Conservation (phyloP, 495 filamentous ascomycete species). For the Penicillium herquei region DNA sequence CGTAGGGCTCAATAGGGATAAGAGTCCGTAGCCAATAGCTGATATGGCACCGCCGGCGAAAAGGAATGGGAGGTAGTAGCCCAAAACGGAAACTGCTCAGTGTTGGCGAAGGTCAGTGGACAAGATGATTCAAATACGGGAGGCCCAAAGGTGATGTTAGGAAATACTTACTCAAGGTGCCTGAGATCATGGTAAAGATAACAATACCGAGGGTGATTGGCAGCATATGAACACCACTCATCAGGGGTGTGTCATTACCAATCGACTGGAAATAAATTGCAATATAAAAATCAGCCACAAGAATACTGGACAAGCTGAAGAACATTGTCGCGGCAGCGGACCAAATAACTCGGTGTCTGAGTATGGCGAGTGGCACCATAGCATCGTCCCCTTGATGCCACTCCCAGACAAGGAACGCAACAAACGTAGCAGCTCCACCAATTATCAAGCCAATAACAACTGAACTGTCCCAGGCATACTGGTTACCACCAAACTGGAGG, state of each 20-base stretch:
- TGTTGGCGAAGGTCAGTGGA: neutral
- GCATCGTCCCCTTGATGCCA: constrained; percentile 62
- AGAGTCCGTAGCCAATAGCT: constrained; percentile 62
- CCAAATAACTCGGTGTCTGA: constrained; percentile 58
- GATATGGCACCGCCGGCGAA: constrained; percentile 49
- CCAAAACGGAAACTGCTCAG: neutral
- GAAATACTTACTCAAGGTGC: constrained; percentile 26
- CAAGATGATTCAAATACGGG: neutral
- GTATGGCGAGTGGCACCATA: constrained; percentile 64
- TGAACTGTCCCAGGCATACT: constrained; percentile 57
- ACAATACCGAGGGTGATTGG: constrained; percentile 55
- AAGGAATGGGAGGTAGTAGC: constrained; percentile 69
- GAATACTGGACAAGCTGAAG: constrained; percentile 46
- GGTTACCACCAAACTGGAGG: constrained; percentile 70
- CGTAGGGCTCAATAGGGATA: constrained; percentile 54
- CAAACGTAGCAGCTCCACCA: constrained; percentile 54
- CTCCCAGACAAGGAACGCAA: constrained; percentile 60
- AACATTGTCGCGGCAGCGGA: constrained; percentile 22
- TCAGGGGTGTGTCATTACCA: constrained; percentile 55
- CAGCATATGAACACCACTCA: constrained; percentile 66
- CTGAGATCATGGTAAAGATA: constrained; percentile 54
- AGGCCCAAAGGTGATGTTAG: neutral
- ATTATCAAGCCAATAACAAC: constrained; percentile 61
- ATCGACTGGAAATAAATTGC: constrained; percentile 80
- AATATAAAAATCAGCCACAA: constrained; percentile 54